Base-by-base conservation (phyloP, 768 basidiomycete genomes). In the Leucogyrophana mollusca region DNA sequence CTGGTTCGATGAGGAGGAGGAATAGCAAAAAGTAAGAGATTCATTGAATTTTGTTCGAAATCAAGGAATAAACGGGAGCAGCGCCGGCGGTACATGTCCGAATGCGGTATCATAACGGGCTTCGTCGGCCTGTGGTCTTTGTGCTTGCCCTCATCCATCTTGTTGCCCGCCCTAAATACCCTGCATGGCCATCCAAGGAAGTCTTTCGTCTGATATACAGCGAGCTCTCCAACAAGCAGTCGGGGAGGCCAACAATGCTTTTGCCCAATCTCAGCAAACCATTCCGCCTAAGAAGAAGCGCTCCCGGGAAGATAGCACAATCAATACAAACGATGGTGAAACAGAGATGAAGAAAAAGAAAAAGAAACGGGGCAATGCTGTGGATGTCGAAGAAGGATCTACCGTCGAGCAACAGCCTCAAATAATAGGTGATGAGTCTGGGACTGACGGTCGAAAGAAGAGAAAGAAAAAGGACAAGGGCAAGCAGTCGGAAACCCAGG, bases 1-100 rank as follows among this genome's bases (percentile, higher is more conserved):
- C 17, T 90, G 88, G 82, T 90, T 90, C 64, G 80, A 87, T 38
- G 78, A 83, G 18, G 83, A 84, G 40, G 80, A 83, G 18, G 72
- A 73, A 37, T 60, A 58, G 10, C 40, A 53, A 48, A 38, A 16
- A 17, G 39, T 37, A 40, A 50, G 40, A 48, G n/a, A n/a, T n/a
- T n/a, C n/a, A 33, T 33, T n/a, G n/a, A n/a, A n/a, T n/a, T n/a
- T n/a, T n/a, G n/a, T n/a, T n/a, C n/a, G n/a, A n/a, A n/a, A n/a
- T n/a, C n/a, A n/a, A n/a, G n/a, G n/a, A n/a, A n/a, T n/a, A n/a
- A n/a, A n/a, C n/a, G n/a, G n/a, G n/a, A 13, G 27, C 6, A 30
- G 27, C 7, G 13, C 13, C 27, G 27, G 27, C 27, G 13, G 6
- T 7, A 30, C 27, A 30, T n/a, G 27, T 30, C 27, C 27, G 13